Conservation (phyloP, 108 stramenopile species). For the Pseudonitzschia pungens region DNA sequence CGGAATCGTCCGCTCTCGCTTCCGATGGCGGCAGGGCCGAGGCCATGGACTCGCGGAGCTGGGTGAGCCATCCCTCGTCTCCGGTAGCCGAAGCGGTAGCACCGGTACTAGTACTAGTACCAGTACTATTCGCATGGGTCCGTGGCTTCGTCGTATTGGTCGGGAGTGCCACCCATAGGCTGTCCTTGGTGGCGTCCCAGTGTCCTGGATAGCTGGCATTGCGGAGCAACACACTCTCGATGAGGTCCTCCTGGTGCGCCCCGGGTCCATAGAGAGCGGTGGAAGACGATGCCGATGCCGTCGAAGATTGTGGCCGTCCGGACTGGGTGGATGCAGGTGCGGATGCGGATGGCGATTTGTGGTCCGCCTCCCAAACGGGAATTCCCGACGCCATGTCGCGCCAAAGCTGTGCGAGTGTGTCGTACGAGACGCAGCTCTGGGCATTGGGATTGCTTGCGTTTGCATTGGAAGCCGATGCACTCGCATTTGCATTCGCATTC, state of each 20-base stretch:
- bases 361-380: slow-evolving; percentile 24
- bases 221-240: slow-evolving; percentile 68
- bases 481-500: background rate
- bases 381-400: slow-evolving; percentile 34
- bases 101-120: background rate
- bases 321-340: background rate
- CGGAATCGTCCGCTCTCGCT: background rate
- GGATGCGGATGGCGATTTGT: background rate
- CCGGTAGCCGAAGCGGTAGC: slow-evolving; percentile 20
- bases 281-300: slow-evolving; percentile 16
- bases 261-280: slow-evolving; percentile 57
- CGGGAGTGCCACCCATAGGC: slow-evolving; percentile 73
- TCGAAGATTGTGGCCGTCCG: slow-evolving; percentile 14
- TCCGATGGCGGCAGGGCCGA: slow-evolving; percentile 18
- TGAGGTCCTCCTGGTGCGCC: slow-evolving; percentile 70
- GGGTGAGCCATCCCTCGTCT: slow-evolving; percentile 76
- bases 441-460: background rate
- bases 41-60: slow-evolving; percentile 70
- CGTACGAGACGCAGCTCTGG: slow-evolving; percentile 21
- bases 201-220: slow-evolving; percentile 80
- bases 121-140: background rate
- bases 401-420: slow-evolving; percentile 27
- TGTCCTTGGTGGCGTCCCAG: slow-evolving; percentile 81
- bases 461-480: background rate
- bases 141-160: slow-evolving; percentile 8